Evolutionary conservation across 129 eudicot species (phyloP), one percentile per base, ranked within the genome.

Genomic region (Tagetes erecta): DNA sequence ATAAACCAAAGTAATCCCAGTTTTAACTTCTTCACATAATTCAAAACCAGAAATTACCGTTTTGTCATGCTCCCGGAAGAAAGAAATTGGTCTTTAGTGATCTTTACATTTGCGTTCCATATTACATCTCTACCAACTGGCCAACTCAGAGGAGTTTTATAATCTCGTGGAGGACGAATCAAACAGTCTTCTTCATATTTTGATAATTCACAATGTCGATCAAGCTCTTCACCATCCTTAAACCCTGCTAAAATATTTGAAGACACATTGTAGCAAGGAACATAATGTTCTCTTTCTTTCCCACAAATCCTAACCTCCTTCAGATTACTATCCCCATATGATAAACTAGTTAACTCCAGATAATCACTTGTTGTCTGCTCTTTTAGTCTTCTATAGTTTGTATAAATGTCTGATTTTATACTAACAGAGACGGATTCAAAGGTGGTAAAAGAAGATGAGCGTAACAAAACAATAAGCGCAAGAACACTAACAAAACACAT

Each of bases 41-140:
- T 60, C 42, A 58, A 10, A 55, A 14, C 8, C 49, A 55, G 37
- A 33, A 68, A 47, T 39, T 62, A 92, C 98, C 98, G 87, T 85
- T 92, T 92, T 27, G 98, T 92, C 98, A 92, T 92, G 84, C 95
- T 92, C 66, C 98, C 98, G 12, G 98, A 92, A 79, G 96, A 84
- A 75, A 92, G 98, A 73, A 92, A 92, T 59, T 92, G 96, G 73
- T 90, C 96, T 81, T 92, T 92, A 74, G 90, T 82, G 65, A 92
- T 84, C 86, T 87, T 92, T 68, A 92, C 96, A 81, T 92, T 92
- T 67, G 86, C 98, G 70, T 88, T 89, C 98, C 98, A 92, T 63
- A 92, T 87, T 40, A 92, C 89, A 80, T 93, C 98, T 78, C 91
- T 85, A 59, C 98, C 98, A 75, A 83, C 80, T 6, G 98, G 98